Conservation (phyloP, 2,329 filamentous ascomycete genomes). For the Fusarium nisikadoi region DNA sequence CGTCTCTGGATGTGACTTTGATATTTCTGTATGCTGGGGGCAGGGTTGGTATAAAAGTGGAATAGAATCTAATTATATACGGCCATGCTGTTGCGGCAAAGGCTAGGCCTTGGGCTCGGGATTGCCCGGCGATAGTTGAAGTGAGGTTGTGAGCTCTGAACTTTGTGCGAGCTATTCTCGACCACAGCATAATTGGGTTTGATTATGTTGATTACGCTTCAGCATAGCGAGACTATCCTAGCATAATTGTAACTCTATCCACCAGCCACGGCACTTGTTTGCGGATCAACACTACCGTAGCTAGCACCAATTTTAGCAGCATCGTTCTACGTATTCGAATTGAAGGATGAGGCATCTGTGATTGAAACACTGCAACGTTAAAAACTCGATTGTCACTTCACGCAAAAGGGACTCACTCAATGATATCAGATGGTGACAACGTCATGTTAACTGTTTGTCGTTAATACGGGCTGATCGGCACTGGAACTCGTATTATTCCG, state of each 20-base stretch:
- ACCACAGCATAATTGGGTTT: neutral
- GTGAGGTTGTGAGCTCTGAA: neutral
- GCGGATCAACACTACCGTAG: neutral
- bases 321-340: neutral
- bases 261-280: neutral
- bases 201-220: neutral
- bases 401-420: neutral
- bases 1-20: neutral
- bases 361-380: no score
- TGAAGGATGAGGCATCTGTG: neutral
- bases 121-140: neutral
- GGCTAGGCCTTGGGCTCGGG: neutral
- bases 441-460: neutral
- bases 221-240: neutral
- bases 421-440: neutral
- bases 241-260: neutral
- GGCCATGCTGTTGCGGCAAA: neutral
- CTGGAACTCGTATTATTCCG: neutral
- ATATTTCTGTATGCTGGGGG: neutral
- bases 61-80: neutral
- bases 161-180: neutral
- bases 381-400: neutral
- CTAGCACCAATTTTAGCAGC: neutral
- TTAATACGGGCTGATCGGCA: constrained; percentile 5
- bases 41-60: neutral